Conservation (phyloP, 345 rosid species). For the Acer saccharum region DNA sequence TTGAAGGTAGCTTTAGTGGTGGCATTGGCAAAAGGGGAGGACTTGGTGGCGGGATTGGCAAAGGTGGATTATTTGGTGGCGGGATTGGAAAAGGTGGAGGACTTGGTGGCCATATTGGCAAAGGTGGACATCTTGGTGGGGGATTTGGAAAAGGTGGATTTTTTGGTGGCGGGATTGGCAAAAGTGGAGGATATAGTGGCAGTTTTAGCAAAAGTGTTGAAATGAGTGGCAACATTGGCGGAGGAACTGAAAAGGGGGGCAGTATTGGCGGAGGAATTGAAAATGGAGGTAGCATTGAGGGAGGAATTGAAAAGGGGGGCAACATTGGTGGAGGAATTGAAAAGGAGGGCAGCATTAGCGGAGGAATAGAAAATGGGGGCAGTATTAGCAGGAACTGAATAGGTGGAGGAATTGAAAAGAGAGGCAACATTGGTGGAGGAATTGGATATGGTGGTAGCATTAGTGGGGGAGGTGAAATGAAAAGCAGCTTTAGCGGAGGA, state of each 20-base stretch:
- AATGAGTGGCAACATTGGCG: slow-evolving; percentile 13
- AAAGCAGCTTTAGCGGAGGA: not conserved
- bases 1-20: slow-evolving; percentile 30
- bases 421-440: slow-evolving; percentile 21
- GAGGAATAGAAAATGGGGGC: slow-evolving; percentile 24
- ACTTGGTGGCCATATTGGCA: slow-evolving; percentile 14
- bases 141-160: slow-evolving; percentile 14
- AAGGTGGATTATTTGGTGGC: slow-evolving; percentile 26
- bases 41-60: slow-evolving; percentile 22
- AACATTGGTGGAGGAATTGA: slow-evolving; percentile 11
- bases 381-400: too few relatives aligned
- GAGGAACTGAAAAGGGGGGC: slow-evolving; percentile 16
- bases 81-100: slow-evolving; percentile 29
- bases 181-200: slow-evolving; percentile 25
- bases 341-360: slow-evolving; percentile 19
- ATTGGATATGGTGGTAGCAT: slow-evolving; percentile 18
- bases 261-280: too few relatives aligned
- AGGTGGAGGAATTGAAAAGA: slow-evolving; percentile 19
- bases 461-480: slow-evolving; percentile 22
- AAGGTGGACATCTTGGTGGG: slow-evolving; percentile 1
- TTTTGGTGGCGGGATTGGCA: slow-evolving; percentile 25
- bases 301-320: too few relatives aligned
- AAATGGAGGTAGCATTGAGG: too few relatives aligned
- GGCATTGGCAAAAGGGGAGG: slow-evolving; percentile 19
- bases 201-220: slow-evolving; percentile 27